These are phyloP conservation scores for Gracilaria vermiculophylla DNA, from an alignment of 23 red algal genomes.

Conservation along the genomic window DNA sequence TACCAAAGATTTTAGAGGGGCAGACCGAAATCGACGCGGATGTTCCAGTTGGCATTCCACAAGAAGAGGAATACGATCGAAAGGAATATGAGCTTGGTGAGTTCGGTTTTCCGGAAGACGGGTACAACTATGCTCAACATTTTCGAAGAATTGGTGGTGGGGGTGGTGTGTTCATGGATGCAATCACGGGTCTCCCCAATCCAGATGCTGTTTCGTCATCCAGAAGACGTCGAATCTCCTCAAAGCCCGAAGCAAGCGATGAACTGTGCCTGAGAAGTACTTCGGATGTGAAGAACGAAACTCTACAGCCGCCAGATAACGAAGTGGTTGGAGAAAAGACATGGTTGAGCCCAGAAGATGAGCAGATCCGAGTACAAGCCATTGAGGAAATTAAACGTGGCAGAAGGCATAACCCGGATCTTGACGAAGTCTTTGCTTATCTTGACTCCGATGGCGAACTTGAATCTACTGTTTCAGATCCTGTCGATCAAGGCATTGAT, in stretches of 20 bases:
- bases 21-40: background rate
- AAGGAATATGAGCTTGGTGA: constrained; percentile 60
- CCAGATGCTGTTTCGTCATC: constrained; percentile 35
- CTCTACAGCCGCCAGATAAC: background rate
- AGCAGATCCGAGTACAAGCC: background rate
- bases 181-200: constrained; percentile 1
- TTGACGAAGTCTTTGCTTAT: constrained; percentile 65
- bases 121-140: constrained; percentile 84
- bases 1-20: background rate
- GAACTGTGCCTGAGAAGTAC: background rate
- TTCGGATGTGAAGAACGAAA: background rate
- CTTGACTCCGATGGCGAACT: constrained; percentile 52
- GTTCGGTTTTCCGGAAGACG: constrained; percentile 81
- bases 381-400: constrained; percentile 43
- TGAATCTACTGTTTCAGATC: constrained; percentile 4
- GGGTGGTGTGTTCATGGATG: constrained; percentile 73
- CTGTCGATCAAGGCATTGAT: background rate
- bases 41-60: background rate
- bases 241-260: background rate
- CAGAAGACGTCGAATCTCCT: background rate
- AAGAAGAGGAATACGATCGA: background rate
- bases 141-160: constrained; percentile 67
- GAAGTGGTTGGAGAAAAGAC: background rate
- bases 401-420: constrained; percentile 36
- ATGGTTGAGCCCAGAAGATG: constrained; percentile 31